Conservation (phyloP, 78 protist species). For the Pigoraptor vietnamica region DNA sequence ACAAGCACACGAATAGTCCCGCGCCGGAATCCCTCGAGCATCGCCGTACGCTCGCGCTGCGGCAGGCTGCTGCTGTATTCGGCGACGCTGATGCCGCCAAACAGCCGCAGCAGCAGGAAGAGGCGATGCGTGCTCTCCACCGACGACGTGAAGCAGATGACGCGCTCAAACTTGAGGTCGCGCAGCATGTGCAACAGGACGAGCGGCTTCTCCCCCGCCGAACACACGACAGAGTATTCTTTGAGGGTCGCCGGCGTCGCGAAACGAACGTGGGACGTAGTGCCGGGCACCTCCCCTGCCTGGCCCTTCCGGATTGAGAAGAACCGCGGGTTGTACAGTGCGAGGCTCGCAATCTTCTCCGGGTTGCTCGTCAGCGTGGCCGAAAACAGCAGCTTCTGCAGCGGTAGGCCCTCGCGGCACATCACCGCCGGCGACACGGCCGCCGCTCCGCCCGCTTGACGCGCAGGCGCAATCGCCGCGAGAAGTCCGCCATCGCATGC, state of each 20-base stretch:
- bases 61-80: background rate
- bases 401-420: background rate
- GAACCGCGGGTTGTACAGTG: slow-evolving; percentile 17
- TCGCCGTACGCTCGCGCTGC: background rate
- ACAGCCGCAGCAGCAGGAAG: background rate
- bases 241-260: background rate
- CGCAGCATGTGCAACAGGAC: background rate
- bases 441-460: background rate
- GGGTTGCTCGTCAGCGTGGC: slow-evolving; percentile 67
- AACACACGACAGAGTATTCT: background rate
- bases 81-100: background rate
- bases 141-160: background rate
- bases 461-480: background rate
- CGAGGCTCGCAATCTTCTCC: slow-evolving; percentile 25
- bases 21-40: background rate
- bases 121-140: background rate
- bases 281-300: background rate
- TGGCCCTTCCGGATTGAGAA: background rate
- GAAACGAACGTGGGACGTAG: background rate
- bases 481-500: background rate
- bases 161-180: background rate
- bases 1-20: background rate
- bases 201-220: background rate
- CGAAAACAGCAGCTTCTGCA: slow-evolving; percentile 56
- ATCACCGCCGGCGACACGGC: too few relatives aligned